These are phyloP conservation scores for Clonostachys rosea DNA, from an alignment of 2,329 filamentous ascomycete genomes.

Conservation along the genomic window DNA sequence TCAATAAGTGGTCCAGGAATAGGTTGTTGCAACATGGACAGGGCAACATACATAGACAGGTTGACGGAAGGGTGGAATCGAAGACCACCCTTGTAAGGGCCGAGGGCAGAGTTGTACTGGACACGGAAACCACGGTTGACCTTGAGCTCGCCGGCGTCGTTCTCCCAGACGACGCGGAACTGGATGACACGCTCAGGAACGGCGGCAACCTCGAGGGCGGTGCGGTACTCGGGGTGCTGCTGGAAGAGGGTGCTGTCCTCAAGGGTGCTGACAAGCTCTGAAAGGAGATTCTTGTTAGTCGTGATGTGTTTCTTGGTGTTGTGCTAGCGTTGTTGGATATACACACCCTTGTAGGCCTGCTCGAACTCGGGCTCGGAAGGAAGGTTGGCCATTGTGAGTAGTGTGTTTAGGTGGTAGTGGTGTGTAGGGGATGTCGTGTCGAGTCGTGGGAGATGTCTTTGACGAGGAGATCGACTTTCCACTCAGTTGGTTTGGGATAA, in stretches of 20 bases:
- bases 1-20: neutral
- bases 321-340: slow-evolving; percentile 1
- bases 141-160: slow-evolving; percentile 84
- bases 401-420: neutral
- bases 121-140: slow-evolving; percentile 95
- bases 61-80: slow-evolving; percentile 90
- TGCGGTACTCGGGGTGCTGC: slow-evolving; percentile 92
- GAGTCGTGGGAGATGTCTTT: neutral
- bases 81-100: slow-evolving; percentile 96
- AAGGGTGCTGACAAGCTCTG: slow-evolving; percentile 91
- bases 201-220: slow-evolving; percentile 79
- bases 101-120: slow-evolving; percentile 96
- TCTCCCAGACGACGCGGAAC: slow-evolving; percentile 96
- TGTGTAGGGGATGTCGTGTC: neutral
- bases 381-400: slow-evolving; percentile 70
- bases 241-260: slow-evolving; percentile 91
- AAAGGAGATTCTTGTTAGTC: slow-evolving; percentile 2
- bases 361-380: slow-evolving; percentile 93
- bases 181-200: slow-evolving; percentile 95
- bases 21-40: neutral
- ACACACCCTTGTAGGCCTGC: slow-evolving; percentile 91
- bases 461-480: too few species aligned
- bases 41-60: slow-evolving; percentile 49
- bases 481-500: too few species aligned
- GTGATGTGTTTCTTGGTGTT: neutral